These are phyloP conservation scores for Flaveria linearis DNA, from an alignment of 129 eudicot species.

Conservation along the genomic window DNA sequence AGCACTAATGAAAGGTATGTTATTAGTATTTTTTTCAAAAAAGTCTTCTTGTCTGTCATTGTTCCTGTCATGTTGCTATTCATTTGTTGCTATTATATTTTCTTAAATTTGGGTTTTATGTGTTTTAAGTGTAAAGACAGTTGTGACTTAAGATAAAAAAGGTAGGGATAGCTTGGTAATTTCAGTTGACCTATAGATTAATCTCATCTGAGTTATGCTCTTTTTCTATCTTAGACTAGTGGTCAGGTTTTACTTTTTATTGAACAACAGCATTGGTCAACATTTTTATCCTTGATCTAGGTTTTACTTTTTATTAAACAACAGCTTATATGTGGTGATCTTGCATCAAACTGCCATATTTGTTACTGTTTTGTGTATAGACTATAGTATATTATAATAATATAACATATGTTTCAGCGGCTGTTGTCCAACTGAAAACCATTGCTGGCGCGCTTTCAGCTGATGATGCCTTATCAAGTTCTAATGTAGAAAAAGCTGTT, in stretches of 20 bases:
- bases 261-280: not conserved
- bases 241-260: conserved; percentile 6
- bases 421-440: conserved; percentile 92
- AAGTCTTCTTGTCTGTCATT: conserved; percentile 8
- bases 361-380: not conserved
- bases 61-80: conserved; percentile 1
- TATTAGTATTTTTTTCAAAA: not conserved
- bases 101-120: not conserved
- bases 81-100: not conserved
- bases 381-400: conserved; percentile 1
- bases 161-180: conserved; percentile 18
- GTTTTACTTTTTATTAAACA: not conserved
- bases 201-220: conserved; percentile 13
- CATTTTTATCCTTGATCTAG: not conserved
- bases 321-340: conserved; percentile 13
- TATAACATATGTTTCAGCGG: conserved; percentile 53
- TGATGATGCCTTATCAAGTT: conserved; percentile 57
- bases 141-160: conserved; percentile 7
- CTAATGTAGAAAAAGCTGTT: conserved; percentile 54
- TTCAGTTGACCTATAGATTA: conserved; percentile 15
- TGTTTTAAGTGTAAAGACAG: not conserved
- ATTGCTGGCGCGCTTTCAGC: conserved; percentile 72
- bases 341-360: conserved; percentile 22
- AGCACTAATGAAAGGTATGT: conserved; percentile 86
- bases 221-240: conserved; percentile 1